These are phyloP conservation scores for Claviceps humidiphila DNA, from an alignment of 2,329 filamentous ascomycete species.

Conservation along the genomic window DNA sequence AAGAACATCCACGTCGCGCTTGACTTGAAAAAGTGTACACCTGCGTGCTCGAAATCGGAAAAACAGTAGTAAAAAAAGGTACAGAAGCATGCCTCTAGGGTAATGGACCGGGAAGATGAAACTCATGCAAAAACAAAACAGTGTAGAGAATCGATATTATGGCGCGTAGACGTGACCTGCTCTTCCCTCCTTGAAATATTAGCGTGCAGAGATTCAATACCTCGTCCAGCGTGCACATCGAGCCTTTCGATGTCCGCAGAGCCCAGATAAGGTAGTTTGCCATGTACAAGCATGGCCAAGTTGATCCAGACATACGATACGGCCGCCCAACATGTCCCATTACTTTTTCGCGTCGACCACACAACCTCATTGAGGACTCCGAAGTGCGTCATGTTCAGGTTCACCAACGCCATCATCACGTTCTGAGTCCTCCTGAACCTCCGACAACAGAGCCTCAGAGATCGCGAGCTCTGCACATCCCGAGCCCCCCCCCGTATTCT, in stretches of 20 bases:
- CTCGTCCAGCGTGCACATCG: too few relatives aligned
- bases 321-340: slow-evolving; percentile 10
- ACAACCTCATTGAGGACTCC: slow-evolving; percentile 25
- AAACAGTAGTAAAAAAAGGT: background rate
- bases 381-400: slow-evolving; percentile 10
- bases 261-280: too few relatives aligned
- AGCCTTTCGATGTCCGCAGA: too few relatives aligned
- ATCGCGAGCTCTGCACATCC: slow-evolving; percentile 10
- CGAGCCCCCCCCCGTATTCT: slow-evolving; percentile 15
- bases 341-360: slow-evolving; percentile 21
- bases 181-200: background rate
- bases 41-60: background rate
- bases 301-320: background rate
- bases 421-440: slow-evolving; percentile 11
- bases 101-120: background rate
- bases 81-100: background rate
- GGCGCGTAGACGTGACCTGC: background rate
- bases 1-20: background rate
- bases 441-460: slow-evolving; percentile 15
- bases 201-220: too few relatives aligned
- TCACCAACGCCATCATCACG: slow-evolving; percentile 4
- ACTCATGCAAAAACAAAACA: background rate
- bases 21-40: background rate
- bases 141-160: too few relatives aligned
- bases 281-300: too few relatives aligned